Base-by-base conservation (phyloP, 305 asterid genomes). In the Fraxinus albicans region DNA sequence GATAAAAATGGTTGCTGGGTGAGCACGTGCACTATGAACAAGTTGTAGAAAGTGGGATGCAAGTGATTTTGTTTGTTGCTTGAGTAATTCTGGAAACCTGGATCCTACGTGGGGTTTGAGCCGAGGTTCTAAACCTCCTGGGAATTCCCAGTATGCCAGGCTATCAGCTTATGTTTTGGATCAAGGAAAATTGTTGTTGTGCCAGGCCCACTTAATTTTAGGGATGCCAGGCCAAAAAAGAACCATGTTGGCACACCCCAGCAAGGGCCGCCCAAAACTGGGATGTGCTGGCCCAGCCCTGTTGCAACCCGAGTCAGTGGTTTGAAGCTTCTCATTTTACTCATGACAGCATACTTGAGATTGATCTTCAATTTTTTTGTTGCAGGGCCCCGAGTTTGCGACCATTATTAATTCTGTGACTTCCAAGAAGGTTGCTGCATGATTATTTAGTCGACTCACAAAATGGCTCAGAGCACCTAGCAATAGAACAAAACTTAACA, bases 361-460 rank as follows among this genome's bases (percentile, higher is more conserved):
- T 65, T 77, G 36, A 79, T 70, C 31, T 80, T 83, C 40, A 2
- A 79, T 77, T 80, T 84, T 15, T 82, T 58, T 86, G 73, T 80
- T 81, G 84, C 84, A 95, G 98, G 98, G 98, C 38, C 94, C 95
- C 35, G 99, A 95, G 87, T 94, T 95, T 76, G 95, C 97, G 9
- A 89, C 97, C 31, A 94, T 95, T 27, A 85, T 93, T 75, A 95
- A 95, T 89, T 94, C 99, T 15, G 99, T 94, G 79, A 90, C 97
- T 47, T 90, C 97, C 53, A 95, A 95, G 90, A 95, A 92, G 91
- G 97, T 94, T 31, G 92, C 96, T 73, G 97, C 94, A 58, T 95
- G 91, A 92, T 87, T 74, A 72, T 58, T 67, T 10, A 69, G 79
- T 78, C 76, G 40, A 44, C 78, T 53, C 44, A 82, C 58, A 60